Evolutionary conservation across 345 rosid genomes (phyloP).

Genomic region (Triadica sebifera): DNA sequence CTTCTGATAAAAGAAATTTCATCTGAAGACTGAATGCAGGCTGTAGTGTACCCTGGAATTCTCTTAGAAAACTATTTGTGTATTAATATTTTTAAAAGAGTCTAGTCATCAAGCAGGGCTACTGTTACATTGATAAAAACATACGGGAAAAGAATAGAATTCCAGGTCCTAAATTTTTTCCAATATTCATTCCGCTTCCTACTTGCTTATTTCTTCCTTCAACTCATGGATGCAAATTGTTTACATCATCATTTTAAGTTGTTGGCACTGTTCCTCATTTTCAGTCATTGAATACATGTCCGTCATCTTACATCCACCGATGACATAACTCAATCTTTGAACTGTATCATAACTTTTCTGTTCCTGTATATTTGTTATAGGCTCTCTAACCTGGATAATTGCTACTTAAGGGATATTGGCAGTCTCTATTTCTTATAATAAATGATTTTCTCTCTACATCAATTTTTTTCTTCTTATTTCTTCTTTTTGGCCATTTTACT

Average conservation of each 20-base stretch:
- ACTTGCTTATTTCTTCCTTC: too few relatives aligned
- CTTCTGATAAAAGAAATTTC: neutral
- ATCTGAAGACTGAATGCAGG: neutral
- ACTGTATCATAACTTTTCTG: neutral
- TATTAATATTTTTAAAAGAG: neutral
- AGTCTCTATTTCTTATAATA: neutral
- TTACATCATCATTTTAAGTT: too few relatives aligned
- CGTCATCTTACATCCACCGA: neutral
- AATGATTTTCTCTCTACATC: neutral
- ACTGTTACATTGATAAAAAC: neutral
- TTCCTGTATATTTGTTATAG: neutral
- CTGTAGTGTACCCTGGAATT: neutral
- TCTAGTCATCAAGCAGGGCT: neutral
- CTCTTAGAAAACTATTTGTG: neutral
- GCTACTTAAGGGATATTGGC: neutral
- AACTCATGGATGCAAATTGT: too few relatives aligned
- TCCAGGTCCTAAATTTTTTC: too few relatives aligned
- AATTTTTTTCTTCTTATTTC: neutral
- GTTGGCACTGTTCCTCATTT: too few relatives aligned
- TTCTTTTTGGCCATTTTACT: neutral
- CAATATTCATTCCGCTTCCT: too few relatives aligned
- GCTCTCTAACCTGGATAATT: neutral
- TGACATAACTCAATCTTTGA: neutral
- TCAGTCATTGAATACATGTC: too few relatives aligned
- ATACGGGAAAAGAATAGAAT: too few relatives aligned